Conservation (phyloP, 2,329 filamentous ascomycete species). For the Diaporthe destruens region DNA sequence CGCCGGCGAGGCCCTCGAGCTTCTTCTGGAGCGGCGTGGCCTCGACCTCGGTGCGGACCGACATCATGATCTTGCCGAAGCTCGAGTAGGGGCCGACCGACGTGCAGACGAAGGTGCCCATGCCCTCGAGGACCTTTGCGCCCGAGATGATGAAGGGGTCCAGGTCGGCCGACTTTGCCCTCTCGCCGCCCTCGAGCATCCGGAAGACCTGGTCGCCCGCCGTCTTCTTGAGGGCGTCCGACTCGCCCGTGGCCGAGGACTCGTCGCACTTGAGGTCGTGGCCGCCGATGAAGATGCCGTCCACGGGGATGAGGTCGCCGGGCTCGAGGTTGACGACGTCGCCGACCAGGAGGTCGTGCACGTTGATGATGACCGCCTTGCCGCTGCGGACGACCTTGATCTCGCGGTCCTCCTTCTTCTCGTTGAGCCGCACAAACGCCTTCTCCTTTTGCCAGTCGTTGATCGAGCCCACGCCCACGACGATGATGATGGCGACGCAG, state of each 20-base stretch:
- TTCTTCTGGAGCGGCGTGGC: constrained; percentile 68
- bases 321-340: constrained; percentile 77
- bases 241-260: constrained; percentile 78
- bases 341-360: constrained; percentile 74
- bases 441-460: constrained; percentile 75
- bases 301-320: constrained; percentile 75
- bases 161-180: constrained; percentile 56
- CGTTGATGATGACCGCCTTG: constrained; percentile 69
- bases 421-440: constrained; percentile 70
- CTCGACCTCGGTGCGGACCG: constrained; percentile 63
- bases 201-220: constrained; percentile 69
- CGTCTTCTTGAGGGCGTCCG: constrained; percentile 76
- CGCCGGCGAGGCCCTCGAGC: constrained; percentile 59
- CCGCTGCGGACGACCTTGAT: constrained; percentile 76
- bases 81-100: constrained; percentile 68
- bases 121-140: constrained; percentile 65
- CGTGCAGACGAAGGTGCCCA: constrained; percentile 67
- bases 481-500: constrained; percentile 70
- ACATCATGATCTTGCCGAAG: constrained; percentile 69
- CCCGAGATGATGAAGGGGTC: constrained; percentile 76
- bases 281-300: constrained; percentile 74
- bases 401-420: constrained; percentile 70
- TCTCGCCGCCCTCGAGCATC: constrained; percentile 62
- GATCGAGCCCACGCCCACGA: constrained; percentile 69
- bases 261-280: constrained; percentile 78